Base-by-base conservation (phyloP, 1,284 basidiomycete genomes). In the Jaminaea rosea region DNA sequence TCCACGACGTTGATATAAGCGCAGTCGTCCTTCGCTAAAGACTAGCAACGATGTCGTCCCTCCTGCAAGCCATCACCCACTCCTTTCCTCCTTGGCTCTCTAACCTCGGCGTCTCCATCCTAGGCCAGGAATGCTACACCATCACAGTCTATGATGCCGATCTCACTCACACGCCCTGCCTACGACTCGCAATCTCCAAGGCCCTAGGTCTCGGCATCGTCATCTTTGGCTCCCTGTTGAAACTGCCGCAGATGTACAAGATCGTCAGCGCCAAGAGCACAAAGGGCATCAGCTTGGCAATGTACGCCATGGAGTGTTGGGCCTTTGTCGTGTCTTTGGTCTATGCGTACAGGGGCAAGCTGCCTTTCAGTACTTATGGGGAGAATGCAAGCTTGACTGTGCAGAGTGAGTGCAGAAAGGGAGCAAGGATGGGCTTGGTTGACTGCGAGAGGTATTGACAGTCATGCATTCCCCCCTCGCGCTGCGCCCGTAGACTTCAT, bases 281-380 rank as follows among this genome's bases (percentile, higher is more conserved):
- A 0, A 79, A 84, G 31, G 91, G 91, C 3, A 80, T 97, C 36
- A 89, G 76, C 76, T 85, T 60, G 45, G 70, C 58, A 55, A 77
- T 69, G 72, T 69, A 76, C 53, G 57, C 69, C 47, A 47, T 73
- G 56, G 90, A 93, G 71, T 91, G 88, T 0, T 77, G 87, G 15
- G 81, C 87, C 0, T 93, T 92, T 68, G 85, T 84, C 34, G 88
- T 94, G 69, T 88, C 83, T 0, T 80, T 88, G 34, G 75, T 70
- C 29, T 97, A 96, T 76, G 85, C 88, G 3, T 83, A 83, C 58
- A 80, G 88, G 34, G 85, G 86, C 69, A 75, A 78, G 21, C 91
- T 92, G 73, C 89, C 92, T 0, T 92, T 94, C 79, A 89, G 87
- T 31, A 94, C 92, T 0, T 97, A 94, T 61, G 92, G 92, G 26